phyloP scores from a whole-genome alignment of 176 grass and related monocot species.

The Saccharum officinarum region DNA sequence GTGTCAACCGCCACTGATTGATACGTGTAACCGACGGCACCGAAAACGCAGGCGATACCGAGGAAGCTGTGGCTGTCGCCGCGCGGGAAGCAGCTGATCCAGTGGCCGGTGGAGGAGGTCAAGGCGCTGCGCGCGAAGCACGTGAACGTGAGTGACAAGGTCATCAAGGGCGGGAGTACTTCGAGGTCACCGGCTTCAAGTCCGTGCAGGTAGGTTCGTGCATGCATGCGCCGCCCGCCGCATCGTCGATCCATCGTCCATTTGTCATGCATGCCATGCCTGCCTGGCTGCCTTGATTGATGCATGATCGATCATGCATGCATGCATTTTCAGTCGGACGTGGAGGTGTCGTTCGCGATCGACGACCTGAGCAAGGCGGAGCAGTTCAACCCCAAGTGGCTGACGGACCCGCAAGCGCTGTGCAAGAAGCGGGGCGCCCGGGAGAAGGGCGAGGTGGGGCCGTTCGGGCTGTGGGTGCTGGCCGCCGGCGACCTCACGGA shows the following conservation, averaged over 20 bases:
- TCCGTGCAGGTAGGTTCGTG: slow-evolving; percentile 30
- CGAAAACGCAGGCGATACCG: slow-evolving; percentile 34
- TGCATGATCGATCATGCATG: not conserved
- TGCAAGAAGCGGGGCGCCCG: slow-evolving; percentile 43
- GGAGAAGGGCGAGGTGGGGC: slow-evolving; percentile 63
- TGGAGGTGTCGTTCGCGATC: slow-evolving; percentile 68
- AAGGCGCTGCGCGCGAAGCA: slow-evolving; percentile 48
- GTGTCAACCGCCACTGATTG: too few relatives aligned
- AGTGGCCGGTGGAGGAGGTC: slow-evolving; percentile 78
- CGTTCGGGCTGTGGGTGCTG: slow-evolving; percentile 78
- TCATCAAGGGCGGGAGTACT: slow-evolving; percentile 29
- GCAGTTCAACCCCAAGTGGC: slow-evolving; percentile 59
- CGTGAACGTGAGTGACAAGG: slow-evolving; percentile 34
- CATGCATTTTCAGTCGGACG: slow-evolving; percentile 48
- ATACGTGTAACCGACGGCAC: not conserved
- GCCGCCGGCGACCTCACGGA: slow-evolving; percentile 51
- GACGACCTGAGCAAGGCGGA: slow-evolving; percentile 63
- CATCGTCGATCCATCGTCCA: too few relatives aligned
- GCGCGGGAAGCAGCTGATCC: slow-evolving; percentile 62
- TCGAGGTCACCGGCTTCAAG: slow-evolving; percentile 58
- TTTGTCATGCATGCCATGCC: too few relatives aligned
- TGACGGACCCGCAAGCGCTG: slow-evolving; percentile 47
- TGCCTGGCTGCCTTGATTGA: too few relatives aligned
- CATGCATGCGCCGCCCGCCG: not conserved
- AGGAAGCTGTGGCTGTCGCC: slow-evolving; percentile 62